Evolutionary conservation across 2,329 filamentous ascomycete species (phyloP).

Genomic region (Aspergillus sp.): DNA sequence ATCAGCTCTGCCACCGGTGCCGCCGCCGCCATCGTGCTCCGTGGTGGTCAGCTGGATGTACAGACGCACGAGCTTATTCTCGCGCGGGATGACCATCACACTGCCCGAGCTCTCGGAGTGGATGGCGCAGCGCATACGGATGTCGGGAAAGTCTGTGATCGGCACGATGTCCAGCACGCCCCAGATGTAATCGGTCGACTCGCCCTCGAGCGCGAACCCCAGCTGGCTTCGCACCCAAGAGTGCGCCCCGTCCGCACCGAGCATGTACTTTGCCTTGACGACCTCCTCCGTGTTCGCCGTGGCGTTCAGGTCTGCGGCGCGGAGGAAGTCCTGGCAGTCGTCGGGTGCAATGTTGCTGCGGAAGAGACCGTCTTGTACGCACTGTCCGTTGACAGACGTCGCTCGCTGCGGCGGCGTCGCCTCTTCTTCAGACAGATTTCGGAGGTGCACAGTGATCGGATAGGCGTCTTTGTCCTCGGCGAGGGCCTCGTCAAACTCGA

Average conservation of each 20-base stretch:
- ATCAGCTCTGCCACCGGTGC: conserved; percentile 46
- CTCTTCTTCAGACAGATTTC: conserved; percentile 58
- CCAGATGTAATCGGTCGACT: conserved; percentile 48
- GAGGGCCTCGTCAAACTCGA: conserved; percentile 53
- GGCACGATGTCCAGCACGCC: conserved; percentile 52
- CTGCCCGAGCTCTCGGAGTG: conserved; percentile 56
- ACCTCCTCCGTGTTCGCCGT: conserved; percentile 29
- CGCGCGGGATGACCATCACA: conserved; percentile 64
- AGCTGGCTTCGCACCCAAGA: conserved; percentile 62
- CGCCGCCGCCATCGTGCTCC: conserved; percentile 42
- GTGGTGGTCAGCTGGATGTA: conserved; percentile 60
- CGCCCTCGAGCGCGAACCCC: conserved; percentile 55
- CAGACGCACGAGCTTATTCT: conserved; percentile 60
- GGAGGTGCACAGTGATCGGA: conserved; percentile 59
- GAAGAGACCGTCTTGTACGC: conserved; percentile 55
- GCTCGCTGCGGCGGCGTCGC: conserved; percentile 49
- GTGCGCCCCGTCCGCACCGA: conserved; percentile 68
- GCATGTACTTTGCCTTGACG: conserved; percentile 60
- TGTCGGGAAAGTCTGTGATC: conserved; percentile 58
- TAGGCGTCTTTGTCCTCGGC: conserved; percentile 52
- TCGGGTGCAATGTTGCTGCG: conserved; percentile 58
- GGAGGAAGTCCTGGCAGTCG: conserved; percentile 55
- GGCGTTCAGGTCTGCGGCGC: conserved; percentile 1
- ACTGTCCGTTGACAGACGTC: conserved; percentile 23
- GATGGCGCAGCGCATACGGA: conserved; percentile 58